Evolutionary conservation across 805 yeast genomes (phyloP).

Genomic region (Hanseniaspora pseudoguilliermondii): DNA sequence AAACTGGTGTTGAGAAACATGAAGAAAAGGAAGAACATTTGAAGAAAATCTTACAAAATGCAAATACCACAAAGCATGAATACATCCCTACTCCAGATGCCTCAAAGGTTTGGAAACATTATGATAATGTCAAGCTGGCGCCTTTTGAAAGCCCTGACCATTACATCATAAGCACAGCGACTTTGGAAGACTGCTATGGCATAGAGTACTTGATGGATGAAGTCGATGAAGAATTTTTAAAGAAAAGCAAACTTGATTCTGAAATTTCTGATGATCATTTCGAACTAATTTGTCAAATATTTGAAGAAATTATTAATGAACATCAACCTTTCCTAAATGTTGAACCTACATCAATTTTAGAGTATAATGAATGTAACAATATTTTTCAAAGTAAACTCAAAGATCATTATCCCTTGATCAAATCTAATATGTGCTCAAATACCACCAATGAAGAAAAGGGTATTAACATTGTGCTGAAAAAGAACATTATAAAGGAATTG

Average conservation of each 20-base stretch:
- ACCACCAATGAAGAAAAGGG: conserved; percentile 11
- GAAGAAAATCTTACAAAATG: conserved; percentile 56
- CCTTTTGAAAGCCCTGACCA: conserved; percentile 58
- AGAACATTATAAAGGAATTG: conserved; percentile 43
- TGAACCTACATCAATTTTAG: conserved; percentile 66
- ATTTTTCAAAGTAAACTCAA: conserved; percentile 32
- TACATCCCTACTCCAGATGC: conserved; percentile 98
- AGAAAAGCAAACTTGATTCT: conserved; percentile 29
- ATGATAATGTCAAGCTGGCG: conserved; percentile 54
- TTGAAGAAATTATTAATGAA: conserved; percentile 62
- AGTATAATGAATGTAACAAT: conserved; percentile 55
- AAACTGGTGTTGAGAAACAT: conserved; percentile 94
- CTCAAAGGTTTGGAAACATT: conserved; percentile 68
- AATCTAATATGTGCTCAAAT: conserved; percentile 2
- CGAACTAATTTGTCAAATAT: conserved; percentile 59
- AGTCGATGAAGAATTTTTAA: conserved; percentile 58
- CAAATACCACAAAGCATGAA: conserved; percentile 25
- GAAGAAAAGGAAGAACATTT: conserved; percentile 96
- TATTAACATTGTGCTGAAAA: conserved; percentile 41
- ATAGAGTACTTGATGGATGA: conserved; percentile 85
- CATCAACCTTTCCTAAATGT: conserved; percentile 79
- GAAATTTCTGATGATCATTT: conserved; percentile 70
- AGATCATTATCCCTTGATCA: neutral
- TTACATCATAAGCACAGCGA: conserved; percentile 80
- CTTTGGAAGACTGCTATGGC: conserved; percentile 90